Evolutionary conservation across 331 rosid species (phyloP).

Genomic region (Dryas integrifolia): DNA sequence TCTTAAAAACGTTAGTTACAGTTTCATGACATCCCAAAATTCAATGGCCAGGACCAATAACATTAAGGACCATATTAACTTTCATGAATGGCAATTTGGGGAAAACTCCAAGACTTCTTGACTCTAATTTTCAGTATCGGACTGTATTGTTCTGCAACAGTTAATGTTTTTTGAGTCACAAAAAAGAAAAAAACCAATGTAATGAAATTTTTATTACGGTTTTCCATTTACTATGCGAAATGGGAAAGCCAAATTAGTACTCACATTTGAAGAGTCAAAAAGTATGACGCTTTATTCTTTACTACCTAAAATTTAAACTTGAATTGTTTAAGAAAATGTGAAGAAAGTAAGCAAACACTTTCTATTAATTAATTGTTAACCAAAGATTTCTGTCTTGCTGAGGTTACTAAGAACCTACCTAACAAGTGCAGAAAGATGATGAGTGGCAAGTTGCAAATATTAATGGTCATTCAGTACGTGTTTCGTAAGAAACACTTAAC

Average conservation of each 20-base stretch:
- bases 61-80: too few relatives aligned
- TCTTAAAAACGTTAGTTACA: too few relatives aligned
- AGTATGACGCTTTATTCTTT: background rate
- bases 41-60: too few relatives aligned
- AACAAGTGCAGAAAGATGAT: background rate
- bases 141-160: too few relatives aligned
- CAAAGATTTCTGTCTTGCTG: constrained; percentile 7
- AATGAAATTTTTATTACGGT: too few relatives aligned
- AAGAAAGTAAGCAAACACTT: background rate
- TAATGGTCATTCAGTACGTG: background rate
- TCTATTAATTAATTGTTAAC: background rate
- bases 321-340: background rate
- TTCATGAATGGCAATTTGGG: too few relatives aligned
- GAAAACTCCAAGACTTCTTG: too few relatives aligned
- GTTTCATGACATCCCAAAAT: too few relatives aligned
- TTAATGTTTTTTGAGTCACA: too few relatives aligned
- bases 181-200: too few relatives aligned
- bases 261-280: background rate
- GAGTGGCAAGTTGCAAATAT: background rate
- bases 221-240: background rate
- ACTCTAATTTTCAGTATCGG: too few relatives aligned
- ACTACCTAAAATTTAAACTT: background rate
- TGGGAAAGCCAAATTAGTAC: background rate
- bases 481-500: background rate
- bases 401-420: constrained; percentile 22